phyloP scores from a whole-genome alignment of 1,139 yeast genomes.

The Meyerozyma carpophila region DNA sequence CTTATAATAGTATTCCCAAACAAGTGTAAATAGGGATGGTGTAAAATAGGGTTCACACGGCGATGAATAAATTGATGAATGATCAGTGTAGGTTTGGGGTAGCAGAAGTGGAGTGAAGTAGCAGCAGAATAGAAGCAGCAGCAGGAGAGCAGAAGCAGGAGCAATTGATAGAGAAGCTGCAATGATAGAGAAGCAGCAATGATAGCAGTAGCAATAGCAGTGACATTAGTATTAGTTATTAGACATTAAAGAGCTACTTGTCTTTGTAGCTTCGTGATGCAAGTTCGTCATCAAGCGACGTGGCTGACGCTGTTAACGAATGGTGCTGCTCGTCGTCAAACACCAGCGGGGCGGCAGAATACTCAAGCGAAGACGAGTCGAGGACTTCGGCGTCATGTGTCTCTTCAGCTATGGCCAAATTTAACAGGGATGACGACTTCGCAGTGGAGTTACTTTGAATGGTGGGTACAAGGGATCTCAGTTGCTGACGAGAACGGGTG shows the following conservation, averaged over 20 bases:
- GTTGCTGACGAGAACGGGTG: conserved; percentile 30
- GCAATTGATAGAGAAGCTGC: too few relatives aligned
- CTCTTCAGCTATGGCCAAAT: conserved; percentile 10
- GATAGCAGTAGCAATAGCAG: neutral
- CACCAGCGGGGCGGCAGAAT: conserved; percentile 37
- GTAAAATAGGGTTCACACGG: too few relatives aligned
- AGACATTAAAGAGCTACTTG: neutral
- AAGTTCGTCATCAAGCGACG: conserved; percentile 25
- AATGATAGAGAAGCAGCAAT: too few relatives aligned
- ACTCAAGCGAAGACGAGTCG: conserved; percentile 26
- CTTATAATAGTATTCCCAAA: conserved; percentile 2
- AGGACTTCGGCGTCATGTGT: conserved; percentile 19
- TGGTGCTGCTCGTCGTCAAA: conserved; percentile 26
- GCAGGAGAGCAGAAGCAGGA: too few relatives aligned
- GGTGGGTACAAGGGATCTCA: conserved; percentile 14
- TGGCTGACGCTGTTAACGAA: conserved; percentile 25
- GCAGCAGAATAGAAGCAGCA: neutral
- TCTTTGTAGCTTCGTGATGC: neutral
- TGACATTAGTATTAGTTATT: neutral
- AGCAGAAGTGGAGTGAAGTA: neutral
- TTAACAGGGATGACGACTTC: conserved; percentile 14
- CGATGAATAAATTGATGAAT: too few relatives aligned
- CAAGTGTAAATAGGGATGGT: neutral
- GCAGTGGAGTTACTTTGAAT: conserved; percentile 5
- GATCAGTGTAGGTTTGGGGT: too few relatives aligned